Evolutionary conservation across 2,329 filamentous ascomycete genomes (phyloP), one percentile per base, ranked within the genome.

Genomic region (Fusarium lyarnte): DNA sequence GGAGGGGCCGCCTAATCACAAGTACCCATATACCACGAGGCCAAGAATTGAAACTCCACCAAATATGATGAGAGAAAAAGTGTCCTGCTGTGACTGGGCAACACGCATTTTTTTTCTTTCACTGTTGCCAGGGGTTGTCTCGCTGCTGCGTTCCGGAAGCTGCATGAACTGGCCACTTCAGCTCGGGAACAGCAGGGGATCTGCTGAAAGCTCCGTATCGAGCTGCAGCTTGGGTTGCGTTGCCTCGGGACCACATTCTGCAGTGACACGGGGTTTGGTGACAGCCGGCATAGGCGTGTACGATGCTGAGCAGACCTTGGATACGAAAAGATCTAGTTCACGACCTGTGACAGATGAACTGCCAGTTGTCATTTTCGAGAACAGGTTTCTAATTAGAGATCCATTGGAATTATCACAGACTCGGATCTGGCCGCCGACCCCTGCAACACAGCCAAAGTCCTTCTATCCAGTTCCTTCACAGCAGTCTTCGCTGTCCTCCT

Each of bases 161-260:
- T 74, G 71, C 71, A 73, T 74, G 71, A 74, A 74, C 71, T 72
- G 67, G 63, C 67, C 71, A 73, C 67, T 68, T 63, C 69, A 65
- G 58, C 69, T 55, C 38, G 58, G 46, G 42, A 49, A 69, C 45
- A 58, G 38, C 43, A 60, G 39, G 58, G 66, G 33, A 45, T 39
- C 46, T 39, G 25, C 25, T 21, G 39, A 53, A 43, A 27, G 42
- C 41, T 58, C 51, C 46, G 29, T 58, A 36, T 66, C 27, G 52
- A 69, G 47, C 65, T 72, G 66, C 63, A 64, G 41, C 63, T 41
- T 63, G 41, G 25, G 51, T 58, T 62, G 33, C 51, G 57, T 59
- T 67, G 63, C 59, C 55, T 47, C 36, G 25, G 41, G 35, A 42
- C 65, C 33, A 61, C 43, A 69, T n/a, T 19, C 41, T 42, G 23